phyloP scores from a whole-genome alignment of 345 rosid species.

The Arabis hirsuta region DNA sequence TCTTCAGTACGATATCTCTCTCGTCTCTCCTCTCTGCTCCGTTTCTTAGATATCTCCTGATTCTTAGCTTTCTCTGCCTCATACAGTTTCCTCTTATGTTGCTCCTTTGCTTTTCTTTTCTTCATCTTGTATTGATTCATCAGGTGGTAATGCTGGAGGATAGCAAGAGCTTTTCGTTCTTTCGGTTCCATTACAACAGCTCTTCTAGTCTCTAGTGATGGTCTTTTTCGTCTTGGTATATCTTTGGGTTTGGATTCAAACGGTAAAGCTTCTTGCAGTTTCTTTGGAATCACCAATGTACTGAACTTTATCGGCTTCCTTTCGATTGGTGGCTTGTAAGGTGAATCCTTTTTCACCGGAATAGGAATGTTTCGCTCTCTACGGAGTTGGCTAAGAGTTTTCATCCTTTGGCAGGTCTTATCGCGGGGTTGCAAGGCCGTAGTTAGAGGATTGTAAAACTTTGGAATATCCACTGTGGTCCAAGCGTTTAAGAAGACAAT shows the following conservation, averaged over 20 bases:
- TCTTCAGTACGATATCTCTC: too few species aligned
- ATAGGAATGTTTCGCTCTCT: conserved; percentile 58
- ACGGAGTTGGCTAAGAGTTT: conserved; percentile 69
- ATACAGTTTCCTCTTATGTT: conserved; percentile 47
- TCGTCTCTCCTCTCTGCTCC: too few species aligned
- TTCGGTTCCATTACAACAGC: conserved; percentile 75
- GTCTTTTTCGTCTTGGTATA: conserved; percentile 49
- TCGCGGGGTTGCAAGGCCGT: conserved; percentile 80
- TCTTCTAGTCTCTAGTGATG: conserved; percentile 61
- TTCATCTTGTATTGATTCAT: conserved; percentile 61
- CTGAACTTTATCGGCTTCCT: conserved; percentile 75
- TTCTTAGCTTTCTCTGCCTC: conserved; percentile 64
- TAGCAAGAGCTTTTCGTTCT: conserved; percentile 59
- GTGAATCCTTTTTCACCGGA: conserved; percentile 74
- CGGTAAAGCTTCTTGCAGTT: conserved; percentile 66
- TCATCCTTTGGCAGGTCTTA: conserved; percentile 76
- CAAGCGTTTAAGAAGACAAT: conserved; percentile 73
- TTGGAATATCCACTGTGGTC: conserved; percentile 74
- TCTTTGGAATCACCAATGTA: conserved; percentile 67
- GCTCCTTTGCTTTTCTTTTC: conserved; percentile 54
- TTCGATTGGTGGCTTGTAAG: conserved; percentile 70
- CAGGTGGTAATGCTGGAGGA: conserved; percentile 65
- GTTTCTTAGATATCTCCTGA: too few species aligned
- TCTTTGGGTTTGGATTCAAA: conserved; percentile 78
- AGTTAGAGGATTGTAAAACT: conserved; percentile 67